phyloP scores from a whole-genome alignment of 2,329 filamentous ascomycete species.

The Hypoxylon sp. region DNA sequence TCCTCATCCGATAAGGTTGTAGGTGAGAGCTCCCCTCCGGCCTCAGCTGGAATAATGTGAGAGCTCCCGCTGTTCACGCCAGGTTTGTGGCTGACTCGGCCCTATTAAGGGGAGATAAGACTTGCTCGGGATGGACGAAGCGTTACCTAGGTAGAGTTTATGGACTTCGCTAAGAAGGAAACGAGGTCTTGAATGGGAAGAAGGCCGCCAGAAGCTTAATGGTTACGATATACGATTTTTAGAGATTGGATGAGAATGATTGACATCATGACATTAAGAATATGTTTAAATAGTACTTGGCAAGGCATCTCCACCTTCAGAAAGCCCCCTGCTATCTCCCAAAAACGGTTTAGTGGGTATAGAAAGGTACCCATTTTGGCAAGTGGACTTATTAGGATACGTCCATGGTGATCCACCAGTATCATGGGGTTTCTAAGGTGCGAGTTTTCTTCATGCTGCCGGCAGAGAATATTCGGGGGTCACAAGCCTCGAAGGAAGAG shows the following conservation, averaged over 20 bases:
- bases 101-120: neutral
- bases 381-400: neutral
- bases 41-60: neutral
- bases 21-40: neutral
- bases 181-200: neutral
- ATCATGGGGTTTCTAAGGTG: neutral
- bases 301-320: too few species aligned
- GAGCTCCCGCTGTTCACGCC: neutral
- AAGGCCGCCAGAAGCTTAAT: neutral
- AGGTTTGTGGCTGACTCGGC: neutral
- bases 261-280: neutral
- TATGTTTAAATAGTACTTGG: too few species aligned
- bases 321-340: neutral
- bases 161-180: neutral
- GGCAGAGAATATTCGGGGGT: neutral
- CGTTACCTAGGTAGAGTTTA: neutral
- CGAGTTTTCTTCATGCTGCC: neutral
- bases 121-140: neutral
- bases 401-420: neutral
- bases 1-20: neutral
- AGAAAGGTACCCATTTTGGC: neutral
- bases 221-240: neutral
- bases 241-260: neutral
- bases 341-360: neutral
- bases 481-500: constrained; percentile 3